A percentile compares a stretch with the other conserved stretches of the same genome.
phyloP scores from a whole-genome alignment of 495 filamentous ascomycete species.

The Cryomyces antarcticus region DNA sequence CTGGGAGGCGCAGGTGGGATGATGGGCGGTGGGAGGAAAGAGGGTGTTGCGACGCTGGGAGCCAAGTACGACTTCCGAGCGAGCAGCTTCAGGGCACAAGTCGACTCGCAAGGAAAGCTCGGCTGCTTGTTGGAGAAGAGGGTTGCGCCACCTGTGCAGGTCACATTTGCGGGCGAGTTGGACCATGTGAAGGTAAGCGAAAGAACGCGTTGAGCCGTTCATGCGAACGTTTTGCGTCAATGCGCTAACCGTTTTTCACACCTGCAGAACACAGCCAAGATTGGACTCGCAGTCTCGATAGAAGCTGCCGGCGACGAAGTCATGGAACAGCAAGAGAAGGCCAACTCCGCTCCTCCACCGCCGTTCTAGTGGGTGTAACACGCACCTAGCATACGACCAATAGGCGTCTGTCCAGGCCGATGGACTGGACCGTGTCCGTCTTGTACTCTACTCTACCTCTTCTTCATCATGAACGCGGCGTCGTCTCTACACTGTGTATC shows the following conservation, averaged over 20 bases:
- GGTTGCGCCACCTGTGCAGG: slow-evolving; percentile 67
- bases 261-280: slow-evolving; percentile 72
- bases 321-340: slow-evolving; percentile 73
- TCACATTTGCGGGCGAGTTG: slow-evolving; percentile 93
- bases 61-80: slow-evolving; percentile 97
- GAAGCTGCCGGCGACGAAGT: slow-evolving; percentile 78
- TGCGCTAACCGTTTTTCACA: background rate
- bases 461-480: too few species aligned
- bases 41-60: slow-evolving; percentile 76
- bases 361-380: too few species aligned
- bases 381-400: too few species aligned
- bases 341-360: slow-evolving; percentile 1
- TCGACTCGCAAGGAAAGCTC: slow-evolving; percentile 86
- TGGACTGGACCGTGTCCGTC: too few species aligned
- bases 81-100: slow-evolving; percentile 82
- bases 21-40: slow-evolving; percentile 60
- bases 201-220: background rate
- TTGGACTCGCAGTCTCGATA: slow-evolving; percentile 85
- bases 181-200: slow-evolving; percentile 79
- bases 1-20: slow-evolving; percentile 28
- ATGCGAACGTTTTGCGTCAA: background rate
- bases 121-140: slow-evolving; percentile 88
- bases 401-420: too few species aligned
- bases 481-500: too few species aligned
- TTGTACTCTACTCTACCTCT: too few species aligned